These are phyloP conservation scores for Nigrospora osmanthi DNA, from an alignment of 2,329 filamentous ascomycete species.

Conservation along the genomic window DNA sequence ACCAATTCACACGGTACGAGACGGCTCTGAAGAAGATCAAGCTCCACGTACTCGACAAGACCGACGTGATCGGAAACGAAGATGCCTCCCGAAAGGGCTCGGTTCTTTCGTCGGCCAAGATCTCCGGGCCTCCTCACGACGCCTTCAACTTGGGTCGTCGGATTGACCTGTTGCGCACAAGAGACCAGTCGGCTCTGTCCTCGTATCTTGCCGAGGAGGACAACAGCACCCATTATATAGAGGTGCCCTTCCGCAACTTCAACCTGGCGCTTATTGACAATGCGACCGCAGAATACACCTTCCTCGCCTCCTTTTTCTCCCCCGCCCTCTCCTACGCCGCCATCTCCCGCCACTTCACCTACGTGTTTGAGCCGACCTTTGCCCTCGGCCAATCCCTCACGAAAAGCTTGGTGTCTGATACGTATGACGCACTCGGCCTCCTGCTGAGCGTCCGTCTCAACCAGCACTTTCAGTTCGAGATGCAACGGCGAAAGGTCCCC, in stretches of 20 bases:
- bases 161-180: constrained; percentile 70
- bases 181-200: constrained; percentile 68
- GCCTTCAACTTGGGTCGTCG: constrained; percentile 83
- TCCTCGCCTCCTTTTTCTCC: constrained; percentile 83
- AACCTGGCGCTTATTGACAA: constrained; percentile 93
- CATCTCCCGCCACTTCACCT: constrained; percentile 75
- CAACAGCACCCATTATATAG: constrained; percentile 75
- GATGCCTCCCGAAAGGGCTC: constrained; percentile 58
- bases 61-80: constrained; percentile 76
- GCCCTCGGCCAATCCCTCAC: constrained; percentile 72
- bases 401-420: constrained; percentile 66
- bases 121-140: constrained; percentile 62
- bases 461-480: constrained; percentile 87
- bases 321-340: constrained; percentile 66
- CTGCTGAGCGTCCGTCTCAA: constrained; percentile 89
- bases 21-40: constrained; percentile 78
- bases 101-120: constrained; percentile 43
- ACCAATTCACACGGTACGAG: constrained; percentile 83
- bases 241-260: constrained; percentile 87
- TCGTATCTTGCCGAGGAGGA: constrained; percentile 91
- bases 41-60: constrained; percentile 73
- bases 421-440: constrained; percentile 77
- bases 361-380: constrained; percentile 87
- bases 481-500: constrained; percentile 85
- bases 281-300: constrained; percentile 88